Evolutionary conservation across 306 rosid species (phyloP), one percentile per base, ranked within the genome.

Genomic region (Ochetophila trinervis): DNA sequence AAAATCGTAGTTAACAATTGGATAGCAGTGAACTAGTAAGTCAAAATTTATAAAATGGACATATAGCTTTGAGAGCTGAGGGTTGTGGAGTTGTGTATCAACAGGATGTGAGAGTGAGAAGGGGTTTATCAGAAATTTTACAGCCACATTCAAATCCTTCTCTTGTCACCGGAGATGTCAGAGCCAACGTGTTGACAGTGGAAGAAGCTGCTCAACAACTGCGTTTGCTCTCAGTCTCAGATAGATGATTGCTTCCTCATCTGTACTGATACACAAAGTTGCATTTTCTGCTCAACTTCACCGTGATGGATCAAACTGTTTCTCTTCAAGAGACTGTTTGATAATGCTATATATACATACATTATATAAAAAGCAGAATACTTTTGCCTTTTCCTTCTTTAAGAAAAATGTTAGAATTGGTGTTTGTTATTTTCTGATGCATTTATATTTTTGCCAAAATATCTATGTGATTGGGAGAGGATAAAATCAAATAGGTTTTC

Each of bases 151-250:
- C 50, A 56, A 68, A 67, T 57, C 53, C 74, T 55, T 36, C 61
- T 37, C 57, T 81, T 56, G 65, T 74, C 57, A 80, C 68, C 58
- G 70, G 59, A 70, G 76, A 75, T 60, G 71, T 70, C 35, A 72
- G 57, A 62, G 70, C 75, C 35, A 51, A 61, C 8, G 36, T 35
- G 13, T 59, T 74, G 40, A 58, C 57, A 17, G 49, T 69, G 66
- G 70, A 30, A 37, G 83, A 70, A 64, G 34, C 60, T 57, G 59
- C 64, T 58, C 49, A 62, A 53, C 63, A 16, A 23, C 34, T 40
- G 42, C n/a, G 19, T 20, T 18, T 6, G 44, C 48, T 19, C 24
- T 40, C 59, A 55, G 30, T 19, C 24, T 40, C 59, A 55, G 30
- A 23, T 49, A n/a, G 24, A 47, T 55, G 66, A 74, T 58, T 30